A percentile compares a stretch with the other conserved stretches of the same genome.
These are phyloP conservation scores for Ulota crispa DNA, from an alignment of 225 moss, liverwort and hornwort species.

Conservation along the genomic window DNA sequence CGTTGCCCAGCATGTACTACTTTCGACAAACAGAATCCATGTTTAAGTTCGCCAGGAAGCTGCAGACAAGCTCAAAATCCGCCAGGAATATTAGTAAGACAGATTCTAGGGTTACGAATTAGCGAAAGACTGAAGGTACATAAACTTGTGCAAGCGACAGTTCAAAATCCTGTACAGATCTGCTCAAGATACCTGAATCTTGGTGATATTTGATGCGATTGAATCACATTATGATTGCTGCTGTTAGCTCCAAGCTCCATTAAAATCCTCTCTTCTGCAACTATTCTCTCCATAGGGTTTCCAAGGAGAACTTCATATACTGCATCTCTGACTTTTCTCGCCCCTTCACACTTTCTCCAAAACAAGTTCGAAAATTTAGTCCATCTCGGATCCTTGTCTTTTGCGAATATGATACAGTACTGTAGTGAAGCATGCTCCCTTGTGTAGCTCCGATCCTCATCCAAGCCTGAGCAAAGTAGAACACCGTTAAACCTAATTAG, in stretches of 20 bases:
- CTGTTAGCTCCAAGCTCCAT: not conserved
- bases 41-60: not conserved
- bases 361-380: not conserved
- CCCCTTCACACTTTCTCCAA: not conserved
- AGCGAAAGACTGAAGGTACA: not conserved
- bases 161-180: not conserved
- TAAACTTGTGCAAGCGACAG: not conserved
- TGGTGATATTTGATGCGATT: constrained; percentile 11
- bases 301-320: not conserved
- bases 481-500: not conserved
- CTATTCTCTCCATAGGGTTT: not conserved
- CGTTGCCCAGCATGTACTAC: not conserved
- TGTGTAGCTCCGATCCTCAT: not conserved
- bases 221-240: not conserved
- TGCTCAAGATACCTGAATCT: not conserved
- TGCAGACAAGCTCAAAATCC: not conserved
- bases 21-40: not conserved
- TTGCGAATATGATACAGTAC: not conserved
- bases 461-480: not conserved
- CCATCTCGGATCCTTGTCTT: not conserved
- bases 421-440: not conserved
- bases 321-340: not conserved
- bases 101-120: not conserved
- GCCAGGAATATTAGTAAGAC: not conserved
- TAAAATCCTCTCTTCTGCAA: not conserved